Evolutionary conservation across 805 yeast species (phyloP).

Genomic region (Metschnikowia colocasiae): DNA sequence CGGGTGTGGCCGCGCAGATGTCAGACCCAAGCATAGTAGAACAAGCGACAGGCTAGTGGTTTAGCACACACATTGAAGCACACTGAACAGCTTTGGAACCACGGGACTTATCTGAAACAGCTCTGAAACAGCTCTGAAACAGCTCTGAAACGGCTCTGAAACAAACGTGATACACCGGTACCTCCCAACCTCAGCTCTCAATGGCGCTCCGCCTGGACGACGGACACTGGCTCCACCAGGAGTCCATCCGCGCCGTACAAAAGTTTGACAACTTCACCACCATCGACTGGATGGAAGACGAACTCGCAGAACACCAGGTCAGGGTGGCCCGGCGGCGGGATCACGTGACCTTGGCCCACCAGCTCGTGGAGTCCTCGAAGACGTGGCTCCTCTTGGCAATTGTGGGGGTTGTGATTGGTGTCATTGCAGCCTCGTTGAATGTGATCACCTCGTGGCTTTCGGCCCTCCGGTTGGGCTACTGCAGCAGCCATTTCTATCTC

Average conservation of each 20-base stretch:
- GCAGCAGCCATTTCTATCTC: constrained; percentile 64
- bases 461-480: constrained; percentile 73
- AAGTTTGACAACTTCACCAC: constrained; percentile 61
- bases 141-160: no score
- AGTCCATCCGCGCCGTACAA: constrained; percentile 36
- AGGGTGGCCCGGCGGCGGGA: constrained; percentile 22
- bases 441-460: constrained; percentile 85
- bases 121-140: no score
- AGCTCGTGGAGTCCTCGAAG: constrained; percentile 38
- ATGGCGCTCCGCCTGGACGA: not conserved
- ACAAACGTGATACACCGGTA: not conserved
- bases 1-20: no score
- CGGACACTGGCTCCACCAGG: constrained; percentile 40
- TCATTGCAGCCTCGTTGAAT: constrained; percentile 77
- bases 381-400: constrained; percentile 72
- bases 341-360: constrained; percentile 21
- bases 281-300: constrained; percentile 69
- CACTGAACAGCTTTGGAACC: no score
- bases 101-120: no score
- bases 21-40: no score
- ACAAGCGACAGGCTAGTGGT: no score
- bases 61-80: no score
- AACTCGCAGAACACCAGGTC: constrained; percentile 44
- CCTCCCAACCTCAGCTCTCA: not conserved
- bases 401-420: constrained; percentile 76